Base-by-base conservation (phyloP, 2,329 filamentous ascomycete species). In the Fusarium sambucinum region DNA sequence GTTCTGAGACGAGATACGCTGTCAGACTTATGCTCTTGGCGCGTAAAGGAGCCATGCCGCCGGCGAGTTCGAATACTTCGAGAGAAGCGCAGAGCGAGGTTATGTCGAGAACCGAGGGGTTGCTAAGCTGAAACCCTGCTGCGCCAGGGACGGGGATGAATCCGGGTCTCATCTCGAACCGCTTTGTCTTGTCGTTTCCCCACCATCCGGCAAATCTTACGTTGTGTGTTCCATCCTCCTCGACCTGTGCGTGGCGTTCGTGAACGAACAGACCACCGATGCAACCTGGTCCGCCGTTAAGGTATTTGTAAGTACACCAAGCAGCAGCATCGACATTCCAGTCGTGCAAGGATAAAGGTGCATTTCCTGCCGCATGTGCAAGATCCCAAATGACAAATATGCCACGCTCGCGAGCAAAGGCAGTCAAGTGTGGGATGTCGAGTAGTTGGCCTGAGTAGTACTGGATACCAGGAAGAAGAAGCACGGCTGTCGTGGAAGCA, bases 261-360 rank as follows among this genome's bases (percentile, higher is more conserved):
- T 96, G 92, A 25, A 96, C 90, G 74, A 94, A 96, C 2, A 91
- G 80, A 1, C 90, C 92, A 10, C 87, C 92, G 67, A 94, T 95
- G 14, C 88, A 86, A 6, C 93, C 93, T 0, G 93, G 92, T 0
- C 93, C 93, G 45, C 89, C 87, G 75, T 95, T 96, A 73, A 96
- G 84, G 79, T 96, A 96, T 80, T 96, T 96, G 82, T 96, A 96
- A 47, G 88, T 93, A 77, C 93, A 96, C 93, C 93, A 96, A 29
- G 86, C 90, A 16, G 93, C 92, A 73, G 95, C 95, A 77, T 96
- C 93, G 45, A 95, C 92, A 67, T 91, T 85, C 92, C 93, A 96
- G 68, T 93, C 90, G 77, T 96, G 92, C 30, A 96, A 83, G 41
- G 83, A 79, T 25, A 96, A 78, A 14, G 89, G 87, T 3, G 94